Evolutionary conservation across 495 filamentous ascomycete species (phyloP).

Genomic region (Bacidia rubella): DNA sequence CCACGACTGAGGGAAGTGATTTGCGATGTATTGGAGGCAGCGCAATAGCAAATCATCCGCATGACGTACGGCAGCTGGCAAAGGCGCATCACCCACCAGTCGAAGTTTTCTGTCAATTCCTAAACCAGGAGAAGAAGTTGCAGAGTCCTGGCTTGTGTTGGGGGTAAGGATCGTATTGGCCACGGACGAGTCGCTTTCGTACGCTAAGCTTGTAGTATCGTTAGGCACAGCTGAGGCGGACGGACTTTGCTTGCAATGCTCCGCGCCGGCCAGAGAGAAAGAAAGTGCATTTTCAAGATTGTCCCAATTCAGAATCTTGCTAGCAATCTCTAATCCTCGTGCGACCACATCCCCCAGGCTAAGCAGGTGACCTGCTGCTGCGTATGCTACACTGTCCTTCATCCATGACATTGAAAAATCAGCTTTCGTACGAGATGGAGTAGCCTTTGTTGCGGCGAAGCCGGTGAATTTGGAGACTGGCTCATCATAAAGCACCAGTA

Average conservation of each 20-base stretch:
- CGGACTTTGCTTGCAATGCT: slow-evolving; percentile 23
- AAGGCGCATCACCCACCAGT: background rate
- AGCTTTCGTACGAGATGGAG: slow-evolving; percentile 8
- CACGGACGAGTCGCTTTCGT: slow-evolving; percentile 22
- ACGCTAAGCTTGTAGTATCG: background rate
- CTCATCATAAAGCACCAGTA: slow-evolving; percentile 37
- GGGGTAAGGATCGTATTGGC: slow-evolving; percentile 6
- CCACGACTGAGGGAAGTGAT: slow-evolving; percentile 19
- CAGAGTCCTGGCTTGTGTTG: slow-evolving; percentile 25
- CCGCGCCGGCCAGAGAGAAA: slow-evolving; percentile 25
- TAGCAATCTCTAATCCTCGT: slow-evolving; percentile 33
- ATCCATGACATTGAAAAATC: slow-evolving; percentile 28
- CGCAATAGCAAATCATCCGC: slow-evolving; percentile 25
- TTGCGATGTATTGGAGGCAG: slow-evolving; percentile 16
- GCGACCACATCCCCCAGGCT: slow-evolving; percentile 29
- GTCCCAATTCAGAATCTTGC: slow-evolving; percentile 34
- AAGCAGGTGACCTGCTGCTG: slow-evolving; percentile 37
- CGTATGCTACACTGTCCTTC: slow-evolving; percentile 36
- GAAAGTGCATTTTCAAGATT: slow-evolving; percentile 38
- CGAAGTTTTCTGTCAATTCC: background rate
- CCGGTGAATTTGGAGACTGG: slow-evolving; percentile 19
- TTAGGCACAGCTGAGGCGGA: slow-evolving; percentile 1
- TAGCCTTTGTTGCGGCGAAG: slow-evolving; percentile 5
- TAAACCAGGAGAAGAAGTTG: background rate
- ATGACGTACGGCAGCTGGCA: background rate